These are phyloP conservation scores for Ramalina intermedia DNA, from an alignment of 495 filamentous ascomycete species.

Conservation along the genomic window DNA sequence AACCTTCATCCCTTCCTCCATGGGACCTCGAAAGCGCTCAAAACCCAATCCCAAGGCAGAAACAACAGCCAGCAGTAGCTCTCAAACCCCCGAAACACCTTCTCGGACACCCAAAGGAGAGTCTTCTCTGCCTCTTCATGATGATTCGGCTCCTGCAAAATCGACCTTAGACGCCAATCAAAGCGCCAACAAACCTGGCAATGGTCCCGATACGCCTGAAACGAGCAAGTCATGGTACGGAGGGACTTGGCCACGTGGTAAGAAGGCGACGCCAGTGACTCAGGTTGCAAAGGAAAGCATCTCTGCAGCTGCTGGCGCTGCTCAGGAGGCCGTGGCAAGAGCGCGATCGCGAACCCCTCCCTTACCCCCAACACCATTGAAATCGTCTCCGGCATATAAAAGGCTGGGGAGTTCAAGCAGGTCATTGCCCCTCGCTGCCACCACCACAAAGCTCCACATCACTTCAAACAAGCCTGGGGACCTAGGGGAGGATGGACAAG, in stretches of 20 bases:
- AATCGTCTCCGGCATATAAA: constrained; percentile 19
- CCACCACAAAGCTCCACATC: constrained; percentile 36
- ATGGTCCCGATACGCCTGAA: background rate
- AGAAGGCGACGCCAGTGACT: constrained; percentile 57
- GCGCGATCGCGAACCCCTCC: constrained; percentile 5
- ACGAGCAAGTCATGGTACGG: constrained; percentile 42
- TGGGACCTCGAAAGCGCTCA: constrained; percentile 50
- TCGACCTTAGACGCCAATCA: background rate
- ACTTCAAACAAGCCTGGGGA: constrained; percentile 31
- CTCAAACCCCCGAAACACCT: constrained; percentile 15
- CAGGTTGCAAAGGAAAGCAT: constrained; percentile 68
- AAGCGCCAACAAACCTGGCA: background rate
- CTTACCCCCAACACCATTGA: constrained; percentile 7
- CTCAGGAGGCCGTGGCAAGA: constrained; percentile 22
- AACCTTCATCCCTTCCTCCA: background rate
- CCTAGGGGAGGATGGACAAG: constrained; percentile 38
- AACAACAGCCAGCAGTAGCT: constrained; percentile 21
- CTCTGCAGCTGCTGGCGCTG: constrained; percentile 38
- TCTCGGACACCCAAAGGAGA: background rate
- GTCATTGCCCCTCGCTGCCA: constrained; percentile 33
- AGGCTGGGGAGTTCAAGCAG: constrained; percentile 27
- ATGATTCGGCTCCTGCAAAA: no score
- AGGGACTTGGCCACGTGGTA: constrained; percentile 47
- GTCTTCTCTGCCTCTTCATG: background rate
- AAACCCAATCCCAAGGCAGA: constrained; percentile 40